phyloP scores from a whole-genome alignment of 768 basidiomycete species.

The Termitomyces sp. region DNA sequence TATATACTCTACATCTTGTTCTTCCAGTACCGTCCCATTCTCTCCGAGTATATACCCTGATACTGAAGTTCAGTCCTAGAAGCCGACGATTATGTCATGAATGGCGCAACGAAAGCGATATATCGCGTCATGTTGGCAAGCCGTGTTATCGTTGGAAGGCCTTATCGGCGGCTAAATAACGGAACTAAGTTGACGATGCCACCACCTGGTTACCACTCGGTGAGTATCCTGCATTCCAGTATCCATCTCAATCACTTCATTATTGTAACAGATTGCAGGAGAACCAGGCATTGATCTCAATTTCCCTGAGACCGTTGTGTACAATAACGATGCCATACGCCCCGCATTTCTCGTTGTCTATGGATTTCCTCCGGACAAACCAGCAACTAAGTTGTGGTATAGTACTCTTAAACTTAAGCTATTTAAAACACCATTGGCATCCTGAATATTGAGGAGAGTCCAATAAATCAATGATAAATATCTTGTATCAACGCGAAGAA shows the following conservation, averaged over 20 bases:
- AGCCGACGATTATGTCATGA: conserved; percentile 59
- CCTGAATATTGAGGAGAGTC: conserved; percentile 17
- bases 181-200: conserved; percentile 42
- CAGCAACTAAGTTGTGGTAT: conserved; percentile 25
- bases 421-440: conserved; percentile 44
- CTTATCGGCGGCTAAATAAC: conserved; percentile 45
- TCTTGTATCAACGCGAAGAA: background rate
- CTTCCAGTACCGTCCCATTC: conserved; percentile 41
- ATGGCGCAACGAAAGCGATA: conserved; percentile 32
- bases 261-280: conserved; percentile 42
- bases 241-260: background rate
- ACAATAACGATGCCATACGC: conserved; percentile 59
- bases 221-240: conserved; percentile 15
- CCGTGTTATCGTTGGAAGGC: conserved; percentile 60
- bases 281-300: conserved; percentile 62
- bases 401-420: conserved; percentile 31
- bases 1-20: conserved; percentile 62
- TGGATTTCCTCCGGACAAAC: conserved; percentile 28
- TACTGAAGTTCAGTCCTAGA: conserved; percentile 29
- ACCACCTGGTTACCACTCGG: conserved; percentile 59
- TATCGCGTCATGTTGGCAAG: conserved; percentile 51
- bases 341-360: conserved; percentile 66
- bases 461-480: background rate
- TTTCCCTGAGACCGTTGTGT: conserved; percentile 67
- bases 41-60: background rate